phyloP scores from a whole-genome alignment of 1,284 basidiomycete species.

The Gomphus bonarii region DNA sequence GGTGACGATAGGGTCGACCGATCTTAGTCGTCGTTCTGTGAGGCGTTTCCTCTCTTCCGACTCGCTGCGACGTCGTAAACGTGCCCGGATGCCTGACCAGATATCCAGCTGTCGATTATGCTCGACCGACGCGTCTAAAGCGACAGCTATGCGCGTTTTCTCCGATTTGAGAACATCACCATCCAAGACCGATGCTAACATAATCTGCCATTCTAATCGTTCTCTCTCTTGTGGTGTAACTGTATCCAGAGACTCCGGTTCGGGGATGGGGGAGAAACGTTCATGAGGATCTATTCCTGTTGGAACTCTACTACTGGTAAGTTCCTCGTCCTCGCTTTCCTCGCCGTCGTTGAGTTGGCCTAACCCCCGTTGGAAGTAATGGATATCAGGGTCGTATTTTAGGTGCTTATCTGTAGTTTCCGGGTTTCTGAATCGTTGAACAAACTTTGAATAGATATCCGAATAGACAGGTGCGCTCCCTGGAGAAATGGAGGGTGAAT shows the following conservation, averaged over 20 bases:
- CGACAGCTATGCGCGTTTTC: conserved; percentile 78
- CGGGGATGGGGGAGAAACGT: conserved; percentile 41
- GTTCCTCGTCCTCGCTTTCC: conserved; percentile 69
- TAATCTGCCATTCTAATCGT: conserved; percentile 88
- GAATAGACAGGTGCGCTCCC: conserved; percentile 37
- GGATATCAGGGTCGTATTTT: conserved; percentile 62
- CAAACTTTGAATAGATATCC: conserved; percentile 68
- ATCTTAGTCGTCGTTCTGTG: conserved; percentile 72
- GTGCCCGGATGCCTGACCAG: conserved; percentile 89
- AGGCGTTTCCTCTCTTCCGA: conserved; percentile 77
- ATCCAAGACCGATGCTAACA: conserved; percentile 84
- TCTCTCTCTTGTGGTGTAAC: conserved; percentile 65
- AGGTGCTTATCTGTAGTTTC: conserved; percentile 47
- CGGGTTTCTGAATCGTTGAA: conserved; percentile 56
- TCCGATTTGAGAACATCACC: conserved; percentile 92
- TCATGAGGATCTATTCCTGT: conserved; percentile 39
- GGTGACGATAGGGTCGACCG: conserved; percentile 75
- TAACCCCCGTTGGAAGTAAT: conserved; percentile 63
- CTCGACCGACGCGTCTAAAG: conserved; percentile 55
- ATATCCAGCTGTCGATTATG: conserved; percentile 57
- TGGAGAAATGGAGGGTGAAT: conserved; percentile 13
- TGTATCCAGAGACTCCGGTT: conserved; percentile 50
- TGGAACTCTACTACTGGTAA: conserved; percentile 24
- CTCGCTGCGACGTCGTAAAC: conserved; percentile 68
- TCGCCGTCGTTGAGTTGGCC: conserved; percentile 62